Percentiles rank a stretch among this genome's conserved stretches.
Evolutionary conservation across 1,139 yeast genomes (phyloP).

Genomic region (Zygotorulaspora mrakii): DNA sequence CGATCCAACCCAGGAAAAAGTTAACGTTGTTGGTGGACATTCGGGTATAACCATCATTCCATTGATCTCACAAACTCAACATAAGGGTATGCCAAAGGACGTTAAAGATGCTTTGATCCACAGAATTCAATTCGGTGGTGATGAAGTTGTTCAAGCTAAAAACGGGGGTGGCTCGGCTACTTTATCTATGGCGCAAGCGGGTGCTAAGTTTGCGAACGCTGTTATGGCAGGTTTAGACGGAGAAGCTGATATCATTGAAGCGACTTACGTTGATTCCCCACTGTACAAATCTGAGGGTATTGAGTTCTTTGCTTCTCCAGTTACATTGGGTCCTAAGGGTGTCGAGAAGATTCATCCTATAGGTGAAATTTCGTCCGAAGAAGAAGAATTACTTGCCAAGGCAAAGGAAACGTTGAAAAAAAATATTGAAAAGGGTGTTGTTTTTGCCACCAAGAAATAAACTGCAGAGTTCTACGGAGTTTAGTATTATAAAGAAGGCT

Average conservation of each 20-base stretch:
- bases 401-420: constrained; percentile 81
- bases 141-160: constrained; percentile 97
- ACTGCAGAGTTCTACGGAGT: too few relatives aligned
- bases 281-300: constrained; percentile 79
- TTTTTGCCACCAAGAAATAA: constrained; percentile 42
- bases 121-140: constrained; percentile 98
- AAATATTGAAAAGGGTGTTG: constrained; percentile 70
- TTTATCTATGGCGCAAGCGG: constrained; percentile 97
- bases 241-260: constrained; percentile 66
- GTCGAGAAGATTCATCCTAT: constrained; percentile 70
- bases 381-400: constrained; percentile 70
- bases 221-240: constrained; percentile 76
- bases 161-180: constrained; percentile 99
- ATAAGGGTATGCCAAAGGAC: constrained; percentile 53
- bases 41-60: constrained; percentile 98
- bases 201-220: constrained; percentile 88
- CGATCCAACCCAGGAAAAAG: constrained; percentile 68
- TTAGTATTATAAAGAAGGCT: constrained; percentile 1
- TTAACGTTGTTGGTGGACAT: constrained; percentile 94
- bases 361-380: constrained; percentile 55
- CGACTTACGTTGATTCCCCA: constrained; percentile 78
- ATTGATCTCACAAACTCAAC: constrained; percentile 70
- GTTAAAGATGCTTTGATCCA: constrained; percentile 67
- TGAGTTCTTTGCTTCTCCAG: constrained; percentile 91
- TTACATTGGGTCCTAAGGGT: constrained; percentile 86